Conservation (phyloP, 495 filamentous ascomycete genomes). For the Glarea lozoyensis region DNA sequence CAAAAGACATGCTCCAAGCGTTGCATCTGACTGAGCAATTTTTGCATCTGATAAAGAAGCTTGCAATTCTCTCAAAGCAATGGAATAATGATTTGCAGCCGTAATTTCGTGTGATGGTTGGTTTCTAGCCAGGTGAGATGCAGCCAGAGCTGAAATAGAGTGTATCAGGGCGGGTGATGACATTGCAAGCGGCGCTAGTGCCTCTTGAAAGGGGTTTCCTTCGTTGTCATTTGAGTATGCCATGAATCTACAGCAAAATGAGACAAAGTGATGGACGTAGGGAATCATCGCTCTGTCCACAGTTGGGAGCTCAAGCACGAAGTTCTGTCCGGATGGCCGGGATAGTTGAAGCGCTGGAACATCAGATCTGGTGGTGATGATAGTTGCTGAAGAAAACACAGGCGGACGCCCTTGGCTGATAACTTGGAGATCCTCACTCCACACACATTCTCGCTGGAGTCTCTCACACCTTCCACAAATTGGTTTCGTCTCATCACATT, state of each 20-base stretch:
- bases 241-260: conserved; percentile 18
- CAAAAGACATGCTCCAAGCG: conserved; percentile 18
- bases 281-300: conserved; percentile 12
- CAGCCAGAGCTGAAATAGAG: conserved; percentile 18
- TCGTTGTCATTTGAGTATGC: conserved; percentile 20
- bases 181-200: conserved; percentile 14
- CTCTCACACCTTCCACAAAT: conserved; percentile 16
- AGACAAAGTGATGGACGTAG: conserved; percentile 20
- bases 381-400: background rate
- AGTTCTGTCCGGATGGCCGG: conserved; percentile 13
- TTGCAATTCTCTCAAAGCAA: conserved; percentile 14
- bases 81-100: conserved; percentile 14
- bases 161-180: conserved; percentile 16
- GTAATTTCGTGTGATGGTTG: conserved; percentile 12
- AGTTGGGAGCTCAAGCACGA: conserved; percentile 20
- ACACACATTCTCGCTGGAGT: conserved; percentile 13
- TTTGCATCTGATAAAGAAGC: conserved; percentile 10
- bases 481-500: conserved; percentile 23
- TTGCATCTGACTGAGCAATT: conserved; percentile 12
- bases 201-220: conserved; percentile 19
- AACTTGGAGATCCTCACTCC: conserved; percentile 18
- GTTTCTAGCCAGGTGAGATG: conserved; percentile 15
- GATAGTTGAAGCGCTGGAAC: background rate
- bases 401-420: conserved; percentile 5
- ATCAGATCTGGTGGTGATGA: background rate